A percentile compares a stretch with the other conserved stretches of the same genome.
Evolutionary conservation across 1,284 basidiomycete genomes (phyloP).

Genomic region (Neolentinus lepideus): DNA sequence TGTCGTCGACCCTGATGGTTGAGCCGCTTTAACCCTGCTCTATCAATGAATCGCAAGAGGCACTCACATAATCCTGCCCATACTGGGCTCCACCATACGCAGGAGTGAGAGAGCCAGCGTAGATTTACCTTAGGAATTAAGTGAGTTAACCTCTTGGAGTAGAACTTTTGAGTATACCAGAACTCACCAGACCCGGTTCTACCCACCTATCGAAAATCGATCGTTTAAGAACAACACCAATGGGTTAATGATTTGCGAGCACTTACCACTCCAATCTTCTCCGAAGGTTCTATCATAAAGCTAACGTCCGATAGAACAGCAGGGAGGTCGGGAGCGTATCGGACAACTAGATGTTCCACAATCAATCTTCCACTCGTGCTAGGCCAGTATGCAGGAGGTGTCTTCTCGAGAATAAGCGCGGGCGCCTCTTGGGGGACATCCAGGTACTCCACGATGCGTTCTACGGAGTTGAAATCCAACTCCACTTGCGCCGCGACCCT

Average conservation of each 20-base stretch:
- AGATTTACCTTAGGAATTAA: slow-evolving; percentile 44
- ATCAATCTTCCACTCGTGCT: slow-evolving; percentile 46
- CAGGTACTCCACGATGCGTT: slow-evolving; percentile 80
- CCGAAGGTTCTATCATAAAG: slow-evolving; percentile 64
- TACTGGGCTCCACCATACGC: slow-evolving; percentile 72
- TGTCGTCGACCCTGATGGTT: slow-evolving; percentile 59
- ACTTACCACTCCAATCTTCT: slow-evolving; percentile 70
- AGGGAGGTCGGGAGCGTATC: slow-evolving; percentile 71
- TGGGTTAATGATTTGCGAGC: not conserved
- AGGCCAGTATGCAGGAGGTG: slow-evolving; percentile 76
- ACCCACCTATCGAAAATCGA: slow-evolving; percentile 37
- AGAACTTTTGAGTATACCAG: not conserved
- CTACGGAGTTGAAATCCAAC: slow-evolving; percentile 74
- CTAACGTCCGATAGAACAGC: slow-evolving; percentile 62
- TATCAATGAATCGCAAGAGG: not conserved
- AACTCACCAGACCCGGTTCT: slow-evolving; percentile 54
- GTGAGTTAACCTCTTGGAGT: no score
- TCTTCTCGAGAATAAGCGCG: slow-evolving; percentile 43
- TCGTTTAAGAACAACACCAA: not conserved
- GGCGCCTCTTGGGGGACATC: slow-evolving; percentile 75
- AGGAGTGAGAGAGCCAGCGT: slow-evolving; percentile 73
- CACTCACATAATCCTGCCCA: slow-evolving; percentile 61
- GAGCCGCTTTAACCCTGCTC: not conserved
- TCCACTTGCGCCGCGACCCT: slow-evolving; percentile 63
- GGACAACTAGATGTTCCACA: slow-evolving; percentile 62